These are phyloP conservation scores for Platanthera zijinensis DNA, from an alignment of 106 monocot species.

Conservation along the genomic window DNA sequence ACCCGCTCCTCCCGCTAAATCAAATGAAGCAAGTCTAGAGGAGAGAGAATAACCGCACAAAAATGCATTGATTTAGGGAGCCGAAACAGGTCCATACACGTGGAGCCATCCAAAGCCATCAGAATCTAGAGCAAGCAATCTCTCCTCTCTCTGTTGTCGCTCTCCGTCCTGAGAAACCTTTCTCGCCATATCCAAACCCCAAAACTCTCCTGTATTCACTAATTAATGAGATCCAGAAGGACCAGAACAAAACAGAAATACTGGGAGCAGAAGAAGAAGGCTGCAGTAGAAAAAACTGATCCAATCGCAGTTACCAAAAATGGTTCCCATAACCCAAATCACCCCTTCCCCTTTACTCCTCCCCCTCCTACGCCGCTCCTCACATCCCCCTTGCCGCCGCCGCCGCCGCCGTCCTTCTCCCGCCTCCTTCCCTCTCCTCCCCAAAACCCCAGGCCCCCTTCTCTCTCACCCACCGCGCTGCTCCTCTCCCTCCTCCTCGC, in stretches of 20 bases:
- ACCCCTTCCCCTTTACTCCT: constrained; percentile 9
- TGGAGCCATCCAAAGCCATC: constrained; percentile 2
- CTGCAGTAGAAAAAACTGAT: background rate
- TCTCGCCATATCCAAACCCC: background rate
- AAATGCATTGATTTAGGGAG: background rate
- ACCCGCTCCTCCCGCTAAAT: too few relatives aligned
- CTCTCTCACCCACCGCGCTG: constrained; percentile 1
- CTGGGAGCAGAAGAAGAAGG: background rate
- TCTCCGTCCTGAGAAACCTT: background rate
- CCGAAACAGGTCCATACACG: background rate
- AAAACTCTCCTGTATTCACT: background rate
- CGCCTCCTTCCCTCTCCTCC: constrained; percentile 6
- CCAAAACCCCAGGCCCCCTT: background rate
- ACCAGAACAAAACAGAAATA: background rate
- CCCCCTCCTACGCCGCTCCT: background rate
- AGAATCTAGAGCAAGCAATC: background rate
- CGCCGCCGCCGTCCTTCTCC: background rate
- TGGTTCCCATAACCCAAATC: constrained; percentile 4
- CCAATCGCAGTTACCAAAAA: background rate
- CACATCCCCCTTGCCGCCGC: constrained; percentile 3
- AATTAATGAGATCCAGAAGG: background rate
- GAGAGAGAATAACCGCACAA: too few relatives aligned
- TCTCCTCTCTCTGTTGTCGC: too few relatives aligned
- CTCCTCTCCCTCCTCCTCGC: constrained; percentile 13
- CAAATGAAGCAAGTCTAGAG: too few relatives aligned